These are phyloP conservation scores for Thymus quinquecostatus DNA, from an alignment of 257 asterid species.

Conservation along the genomic window DNA sequence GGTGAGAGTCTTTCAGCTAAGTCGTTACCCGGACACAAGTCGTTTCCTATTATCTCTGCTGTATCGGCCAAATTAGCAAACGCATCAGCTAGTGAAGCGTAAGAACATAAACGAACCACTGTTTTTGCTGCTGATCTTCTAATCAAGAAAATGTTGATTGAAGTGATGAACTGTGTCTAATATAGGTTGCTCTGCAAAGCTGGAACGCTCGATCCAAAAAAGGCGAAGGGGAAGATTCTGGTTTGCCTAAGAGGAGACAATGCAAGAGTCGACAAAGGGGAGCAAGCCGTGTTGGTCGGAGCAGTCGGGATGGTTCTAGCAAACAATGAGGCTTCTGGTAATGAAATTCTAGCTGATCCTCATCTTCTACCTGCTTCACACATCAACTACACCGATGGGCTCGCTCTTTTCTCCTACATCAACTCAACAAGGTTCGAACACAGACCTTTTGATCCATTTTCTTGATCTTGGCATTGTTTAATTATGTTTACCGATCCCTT, in stretches of 20 bases:
- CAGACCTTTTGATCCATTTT: background rate
- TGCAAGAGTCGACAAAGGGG: conserved; percentile 74
- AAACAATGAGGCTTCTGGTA: conserved; percentile 63
- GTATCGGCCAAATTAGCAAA: conserved; percentile 52
- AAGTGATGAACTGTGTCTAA: background rate
- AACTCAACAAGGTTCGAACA: conserved; percentile 56
- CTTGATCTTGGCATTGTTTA: background rate
- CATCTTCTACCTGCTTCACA: conserved; percentile 86
- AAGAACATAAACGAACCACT: conserved; percentile 32
- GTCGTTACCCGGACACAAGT: conserved; percentile 45
- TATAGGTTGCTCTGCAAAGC: conserved; percentile 67
- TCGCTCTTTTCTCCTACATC: conserved; percentile 58
- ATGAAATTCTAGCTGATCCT: conserved; percentile 86
- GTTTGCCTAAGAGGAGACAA: conserved; percentile 82
- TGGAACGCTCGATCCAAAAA: conserved; percentile 71
- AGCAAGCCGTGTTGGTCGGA: conserved; percentile 74
- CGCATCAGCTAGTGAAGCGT: conserved; percentile 67
- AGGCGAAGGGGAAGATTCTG: conserved; percentile 81
- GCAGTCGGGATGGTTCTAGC: conserved; percentile 90
- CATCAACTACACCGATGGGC: conserved; percentile 72
- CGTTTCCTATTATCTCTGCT: conserved; percentile 56
- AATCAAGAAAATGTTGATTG: background rate
- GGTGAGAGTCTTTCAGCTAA: conserved; percentile 75
- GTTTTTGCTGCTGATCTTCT: background rate
- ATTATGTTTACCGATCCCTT: background rate